Percentiles rank a stretch among this genome's conserved stretches.
Evolutionary conservation across 495 filamentous ascomycete genomes (phyloP).

Genomic region (Apodospora peruviana): DNA sequence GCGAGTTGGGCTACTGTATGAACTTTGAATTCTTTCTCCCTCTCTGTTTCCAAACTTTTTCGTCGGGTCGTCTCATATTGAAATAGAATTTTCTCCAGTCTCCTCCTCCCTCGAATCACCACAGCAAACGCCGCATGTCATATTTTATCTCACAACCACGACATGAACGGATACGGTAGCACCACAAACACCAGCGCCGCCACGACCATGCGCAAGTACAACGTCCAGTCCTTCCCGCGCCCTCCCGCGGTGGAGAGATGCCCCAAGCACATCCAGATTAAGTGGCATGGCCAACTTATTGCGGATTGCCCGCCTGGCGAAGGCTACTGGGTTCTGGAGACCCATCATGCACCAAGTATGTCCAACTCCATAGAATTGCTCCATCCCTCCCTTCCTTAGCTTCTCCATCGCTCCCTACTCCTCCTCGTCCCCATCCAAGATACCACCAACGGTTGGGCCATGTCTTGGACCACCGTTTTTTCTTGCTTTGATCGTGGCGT

Average conservation of each 20-base stretch:
- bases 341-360: constrained; percentile 50
- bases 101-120: neutral
- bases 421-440: no score
- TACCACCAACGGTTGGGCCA: no score
- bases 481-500: no score
- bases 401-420: no score
- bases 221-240: constrained; percentile 54
- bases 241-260: constrained; percentile 49
- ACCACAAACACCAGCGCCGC: constrained; percentile 26
- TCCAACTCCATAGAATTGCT: constrained; percentile 7
- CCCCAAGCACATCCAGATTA: constrained; percentile 45
- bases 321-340: constrained; percentile 56
- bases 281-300: constrained; percentile 45
- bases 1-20: neutral
- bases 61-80: neutral
- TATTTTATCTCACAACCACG: neutral
- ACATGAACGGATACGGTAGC: constrained; percentile 9
- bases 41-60: neutral
- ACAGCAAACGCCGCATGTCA: neutral
- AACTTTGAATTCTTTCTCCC: neutral
- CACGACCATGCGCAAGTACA: constrained; percentile 45
- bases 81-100: neutral
- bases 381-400: neutral
- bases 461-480: no score
- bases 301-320: constrained; percentile 46